These are phyloP conservation scores for Lentinula boryana DNA, from an alignment of 768 basidiomycete genomes.

Conservation along the genomic window DNA sequence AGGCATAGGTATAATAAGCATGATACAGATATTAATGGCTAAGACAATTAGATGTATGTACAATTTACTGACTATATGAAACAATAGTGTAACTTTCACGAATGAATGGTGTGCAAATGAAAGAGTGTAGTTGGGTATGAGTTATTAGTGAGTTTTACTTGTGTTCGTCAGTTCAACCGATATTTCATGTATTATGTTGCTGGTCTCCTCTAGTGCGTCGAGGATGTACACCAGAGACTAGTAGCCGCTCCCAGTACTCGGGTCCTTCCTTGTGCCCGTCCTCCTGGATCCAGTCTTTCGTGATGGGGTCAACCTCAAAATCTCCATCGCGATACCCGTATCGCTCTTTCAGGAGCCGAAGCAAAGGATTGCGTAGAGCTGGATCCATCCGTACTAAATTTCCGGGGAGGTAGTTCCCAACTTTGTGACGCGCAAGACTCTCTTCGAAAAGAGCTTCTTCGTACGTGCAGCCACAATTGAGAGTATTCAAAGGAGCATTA, in stretches of 20 bases:
- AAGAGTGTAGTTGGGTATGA: not conserved
- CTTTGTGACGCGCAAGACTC: slow-evolving; percentile 69
- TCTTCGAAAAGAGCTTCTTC: slow-evolving; percentile 87
- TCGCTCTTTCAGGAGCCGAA: slow-evolving; percentile 63
- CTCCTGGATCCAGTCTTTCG: slow-evolving; percentile 62
- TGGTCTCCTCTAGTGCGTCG: slow-evolving; percentile 11
- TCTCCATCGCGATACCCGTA: slow-evolving; percentile 83
- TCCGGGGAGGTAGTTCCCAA: slow-evolving; percentile 80
- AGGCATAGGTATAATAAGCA: no score
- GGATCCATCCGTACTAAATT: slow-evolving; percentile 89
- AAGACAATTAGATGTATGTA: not conserved
- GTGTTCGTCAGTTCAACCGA: not conserved
- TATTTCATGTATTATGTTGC: not conserved
- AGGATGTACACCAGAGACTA: slow-evolving; percentile 25
- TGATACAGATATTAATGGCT: not conserved
- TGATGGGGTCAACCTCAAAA: slow-evolving; percentile 65
- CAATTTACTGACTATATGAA: not conserved
- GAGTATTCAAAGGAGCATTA: slow-evolving; percentile 68
- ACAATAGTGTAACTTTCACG: not conserved
- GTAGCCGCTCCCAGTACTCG: slow-evolving; percentile 55
- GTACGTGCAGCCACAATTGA: slow-evolving; percentile 84
- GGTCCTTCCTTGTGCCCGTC: slow-evolving; percentile 65
- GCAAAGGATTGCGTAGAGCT: slow-evolving; percentile 73
- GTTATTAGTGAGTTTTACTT: not conserved
- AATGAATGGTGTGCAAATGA: slow-evolving; percentile 1